These are phyloP conservation scores for Lophiotrema nucula DNA, from an alignment of 495 filamentous ascomycete species.

Conservation along the genomic window DNA sequence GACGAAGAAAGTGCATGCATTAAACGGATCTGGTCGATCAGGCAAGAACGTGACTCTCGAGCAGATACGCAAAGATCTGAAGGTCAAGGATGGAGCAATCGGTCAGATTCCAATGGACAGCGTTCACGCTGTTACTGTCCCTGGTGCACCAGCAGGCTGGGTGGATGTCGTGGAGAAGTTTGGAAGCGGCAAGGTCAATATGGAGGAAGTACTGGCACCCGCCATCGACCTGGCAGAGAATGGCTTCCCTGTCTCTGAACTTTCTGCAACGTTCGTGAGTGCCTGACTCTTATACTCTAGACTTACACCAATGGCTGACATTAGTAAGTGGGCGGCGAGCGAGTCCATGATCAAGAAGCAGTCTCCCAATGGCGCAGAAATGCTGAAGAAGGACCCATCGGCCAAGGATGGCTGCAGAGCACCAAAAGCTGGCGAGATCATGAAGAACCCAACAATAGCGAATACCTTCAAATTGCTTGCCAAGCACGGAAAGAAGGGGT, in stretches of 20 bases:
- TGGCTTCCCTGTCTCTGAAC: conserved; percentile 84
- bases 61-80: conserved; percentile 65
- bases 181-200: conserved; percentile 77
- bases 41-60: conserved; percentile 68
- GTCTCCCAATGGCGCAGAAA: conserved; percentile 80
- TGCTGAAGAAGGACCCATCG: conserved; percentile 71
- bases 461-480: conserved; percentile 79
- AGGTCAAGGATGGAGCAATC: conserved; percentile 57
- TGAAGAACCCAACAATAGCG: conserved; percentile 80
- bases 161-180: conserved; percentile 87
- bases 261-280: conserved; percentile 69
- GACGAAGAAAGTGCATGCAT: conserved; percentile 73
- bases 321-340: conserved; percentile 61
- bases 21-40: conserved; percentile 90
- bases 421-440: conserved; percentile 80
- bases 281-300: neutral
- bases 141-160: conserved; percentile 93
- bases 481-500: conserved; percentile 79
- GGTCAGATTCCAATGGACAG: conserved; percentile 73
- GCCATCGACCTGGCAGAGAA: conserved; percentile 85
- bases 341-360: conserved; percentile 63
- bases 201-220: conserved; percentile 77
- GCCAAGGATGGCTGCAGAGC: conserved; percentile 65
- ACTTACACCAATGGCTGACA: neutral
- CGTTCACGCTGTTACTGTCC: conserved; percentile 79